Evolutionary conservation across 139 green algal genomes (phyloP), one percentile per base, ranked within the genome.

Genomic region (Medakamo hakoo): DNA sequence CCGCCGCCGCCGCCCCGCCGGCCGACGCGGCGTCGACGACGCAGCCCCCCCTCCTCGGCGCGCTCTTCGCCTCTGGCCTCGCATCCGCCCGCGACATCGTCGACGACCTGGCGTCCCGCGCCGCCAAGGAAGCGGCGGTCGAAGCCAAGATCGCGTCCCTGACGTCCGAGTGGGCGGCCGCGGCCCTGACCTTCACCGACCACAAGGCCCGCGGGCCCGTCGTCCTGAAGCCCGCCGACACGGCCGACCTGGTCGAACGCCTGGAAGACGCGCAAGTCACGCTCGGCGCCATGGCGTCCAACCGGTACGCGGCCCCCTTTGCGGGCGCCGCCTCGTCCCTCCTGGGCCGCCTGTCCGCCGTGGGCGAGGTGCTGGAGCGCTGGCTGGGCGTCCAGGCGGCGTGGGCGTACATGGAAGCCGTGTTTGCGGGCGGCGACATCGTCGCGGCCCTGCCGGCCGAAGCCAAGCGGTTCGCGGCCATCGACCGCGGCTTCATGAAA

Each of bases 351-450:
- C 86, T 97, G 57, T 86, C 74, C 57, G 89, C 82, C 1, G 83
- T 96, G 22, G 84, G 76, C 31, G 90, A 97, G 73, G 85, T 90
- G 24, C 68, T 96, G n/a, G 88, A 97, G 80, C 85, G 87, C 66
- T 96, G 89, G 90, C 80, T 96, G 25, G 79, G 77, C 71, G 88
- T 95, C 62, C 89, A 95, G 76, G 88, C 74, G 76, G 86, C 93
- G 79, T 97, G 90, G 90, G 86, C 84, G 78, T 96, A 95, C 79
- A 94, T 97, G 88, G 90, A 97, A 74, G 87, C 87, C 4, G 90
- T 97, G 58, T 97, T 97, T 76, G 76, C 30, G 60, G 84, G 90
- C 31, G 90, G 90, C 27, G 90, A 97, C 76, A 97, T 97, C 55
- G 90, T 94, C 24, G 94, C 92, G 81, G 88, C 95, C 82, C 85